Evolutionary conservation across 352 stramenopile genomes (phyloP).

Genomic region (Phytophthora syringae): DNA sequence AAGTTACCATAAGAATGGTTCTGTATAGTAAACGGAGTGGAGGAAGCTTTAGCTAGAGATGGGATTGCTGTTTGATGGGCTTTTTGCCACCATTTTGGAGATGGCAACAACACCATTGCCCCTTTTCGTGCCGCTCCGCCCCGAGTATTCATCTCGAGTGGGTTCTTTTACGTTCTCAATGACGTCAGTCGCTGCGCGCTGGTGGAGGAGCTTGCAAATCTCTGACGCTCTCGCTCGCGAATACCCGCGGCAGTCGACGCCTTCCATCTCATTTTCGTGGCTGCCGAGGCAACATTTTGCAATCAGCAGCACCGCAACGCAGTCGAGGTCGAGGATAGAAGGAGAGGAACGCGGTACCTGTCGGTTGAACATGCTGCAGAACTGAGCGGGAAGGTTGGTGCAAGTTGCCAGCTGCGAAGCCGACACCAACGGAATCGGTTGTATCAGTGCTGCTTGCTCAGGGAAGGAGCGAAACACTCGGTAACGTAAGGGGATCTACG

Average conservation of each 20-base stretch:
- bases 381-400: not conserved
- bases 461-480: too few relatives aligned
- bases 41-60: too few relatives aligned
- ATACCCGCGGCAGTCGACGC: not conserved
- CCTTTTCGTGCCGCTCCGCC: not conserved
- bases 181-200: constrained; percentile 24
- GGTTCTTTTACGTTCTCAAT: constrained; percentile 38
- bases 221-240: constrained; percentile 10
- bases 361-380: not conserved
- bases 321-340: not conserved
- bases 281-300: constrained; percentile 3
- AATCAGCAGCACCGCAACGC: constrained; percentile 2
- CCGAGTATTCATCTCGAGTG: constrained; percentile 25
- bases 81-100: not conserved
- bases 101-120: not conserved
- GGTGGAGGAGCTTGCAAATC: constrained; percentile 28
- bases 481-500: too few relatives aligned
- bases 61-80: not conserved
- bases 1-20: too few relatives aligned
- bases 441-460: not conserved
- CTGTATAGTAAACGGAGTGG: too few relatives aligned
- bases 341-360: not conserved
- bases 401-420: not conserved
- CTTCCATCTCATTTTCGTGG: not conserved
- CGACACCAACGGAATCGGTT: not conserved